These are phyloP conservation scores for Cercophora samala DNA, from an alignment of 495 filamentous ascomycete genomes.

Conservation along the genomic window DNA sequence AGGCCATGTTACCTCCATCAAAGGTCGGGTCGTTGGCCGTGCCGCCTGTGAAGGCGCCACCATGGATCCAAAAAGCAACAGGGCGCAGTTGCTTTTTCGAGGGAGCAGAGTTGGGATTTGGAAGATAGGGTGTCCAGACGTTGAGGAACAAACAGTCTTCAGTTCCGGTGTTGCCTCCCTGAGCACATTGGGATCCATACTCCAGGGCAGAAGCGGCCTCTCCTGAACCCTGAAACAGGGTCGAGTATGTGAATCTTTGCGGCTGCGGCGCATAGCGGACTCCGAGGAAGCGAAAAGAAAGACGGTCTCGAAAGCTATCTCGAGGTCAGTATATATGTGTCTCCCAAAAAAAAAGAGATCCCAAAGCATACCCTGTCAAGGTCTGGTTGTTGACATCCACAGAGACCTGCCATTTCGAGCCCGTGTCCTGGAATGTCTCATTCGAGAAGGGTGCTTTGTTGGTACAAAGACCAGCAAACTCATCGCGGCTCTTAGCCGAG, in stretches of 20 bases:
- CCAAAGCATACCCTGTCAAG: constrained; percentile 39
- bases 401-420: constrained; percentile 42
- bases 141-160: constrained; percentile 57
- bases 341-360: constrained; percentile 1
- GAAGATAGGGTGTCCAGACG: constrained; percentile 52
- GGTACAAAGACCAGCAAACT: constrained; percentile 42
- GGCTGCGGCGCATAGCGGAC: constrained; percentile 42
- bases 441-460: constrained; percentile 47
- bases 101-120: constrained; percentile 28
- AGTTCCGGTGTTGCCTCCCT: constrained; percentile 33
- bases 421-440: constrained; percentile 37
- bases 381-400: constrained; percentile 44
- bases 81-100: constrained; percentile 39
- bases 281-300: constrained; percentile 51
- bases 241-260: constrained; percentile 40
- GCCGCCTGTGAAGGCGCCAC: constrained; percentile 41
- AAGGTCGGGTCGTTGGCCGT: constrained; percentile 43
- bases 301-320: constrained; percentile 45
- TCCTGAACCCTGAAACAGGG: constrained; percentile 34
- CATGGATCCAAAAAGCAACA: constrained; percentile 53
- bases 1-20: constrained; percentile 45
- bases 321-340: neutral
- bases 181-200: constrained; percentile 43
- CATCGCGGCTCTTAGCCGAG: neutral
- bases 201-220: constrained; percentile 36